Evolutionary conservation across 2,329 filamentous ascomycete species (phyloP).

Genomic region (Calonectria hongkongensis): DNA sequence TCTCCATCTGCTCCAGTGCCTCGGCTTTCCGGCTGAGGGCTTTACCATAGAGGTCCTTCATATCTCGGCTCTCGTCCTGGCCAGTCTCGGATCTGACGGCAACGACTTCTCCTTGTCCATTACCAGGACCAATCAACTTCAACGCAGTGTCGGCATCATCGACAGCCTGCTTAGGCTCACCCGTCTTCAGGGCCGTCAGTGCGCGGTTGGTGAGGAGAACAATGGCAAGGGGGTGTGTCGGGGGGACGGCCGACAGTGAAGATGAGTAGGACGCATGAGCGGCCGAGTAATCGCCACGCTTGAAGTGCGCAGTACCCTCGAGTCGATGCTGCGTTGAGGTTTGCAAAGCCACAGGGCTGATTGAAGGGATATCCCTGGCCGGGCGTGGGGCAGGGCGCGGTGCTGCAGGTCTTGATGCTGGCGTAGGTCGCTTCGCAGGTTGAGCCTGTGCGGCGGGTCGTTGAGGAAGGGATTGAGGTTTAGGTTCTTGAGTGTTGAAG

Average conservation of each 20-base stretch:
- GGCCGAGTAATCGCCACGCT: constrained; percentile 91
- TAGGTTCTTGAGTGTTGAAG: constrained; percentile 66
- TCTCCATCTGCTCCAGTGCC: constrained; percentile 95
- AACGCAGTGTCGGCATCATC: constrained; percentile 89
- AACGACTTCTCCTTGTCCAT: constrained; percentile 88
- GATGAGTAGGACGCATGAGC: constrained; percentile 89
- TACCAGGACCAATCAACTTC: constrained; percentile 84
- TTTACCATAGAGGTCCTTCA: constrained; percentile 96
- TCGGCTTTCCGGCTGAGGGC: constrained; percentile 96
- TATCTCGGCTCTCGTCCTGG: constrained; percentile 82
- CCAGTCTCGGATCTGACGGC: constrained; percentile 76
- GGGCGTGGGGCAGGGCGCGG: constrained; percentile 68
- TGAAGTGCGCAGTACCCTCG: constrained; percentile 91
- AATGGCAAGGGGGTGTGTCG: constrained; percentile 87
- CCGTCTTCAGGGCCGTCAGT: constrained; percentile 91
- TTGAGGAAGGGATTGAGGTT: constrained; percentile 60
- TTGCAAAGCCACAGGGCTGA: constrained; percentile 82
- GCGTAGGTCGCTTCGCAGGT: constrained; percentile 56
- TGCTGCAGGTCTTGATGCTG: constrained; percentile 57
- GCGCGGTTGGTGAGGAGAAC: constrained; percentile 94
- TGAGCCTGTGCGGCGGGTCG: constrained; percentile 64
- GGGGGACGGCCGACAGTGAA: constrained; percentile 84
- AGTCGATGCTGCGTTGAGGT: constrained; percentile 86
- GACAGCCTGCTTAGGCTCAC: constrained; percentile 91
- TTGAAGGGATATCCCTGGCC: constrained; percentile 77